phyloP scores from a whole-genome alignment of 2,329 filamentous ascomycete genomes.

The Alternaria arborescens region DNA sequence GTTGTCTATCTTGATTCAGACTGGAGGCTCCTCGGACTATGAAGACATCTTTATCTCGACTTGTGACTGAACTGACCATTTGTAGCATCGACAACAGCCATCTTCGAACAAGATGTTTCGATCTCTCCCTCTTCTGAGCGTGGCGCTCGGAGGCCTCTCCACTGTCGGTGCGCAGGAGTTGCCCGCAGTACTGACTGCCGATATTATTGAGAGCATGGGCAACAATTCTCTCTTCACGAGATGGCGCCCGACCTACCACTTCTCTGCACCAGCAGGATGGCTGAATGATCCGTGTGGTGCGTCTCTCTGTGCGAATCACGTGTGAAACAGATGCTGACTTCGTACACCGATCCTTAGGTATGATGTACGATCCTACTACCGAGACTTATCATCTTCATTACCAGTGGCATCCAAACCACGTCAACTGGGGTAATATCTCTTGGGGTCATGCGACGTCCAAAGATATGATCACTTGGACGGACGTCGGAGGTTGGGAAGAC shows the following conservation, averaged over 20 bases:
- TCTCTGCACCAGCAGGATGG: constrained; percentile 59
- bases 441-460: constrained; percentile 60
- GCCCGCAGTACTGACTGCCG: constrained; percentile 38
- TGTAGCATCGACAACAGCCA: constrained; percentile 2
- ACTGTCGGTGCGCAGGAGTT: constrained; percentile 33
- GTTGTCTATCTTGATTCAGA: background rate
- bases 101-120: constrained; percentile 30
- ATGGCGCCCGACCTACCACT: constrained; percentile 59
- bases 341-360: constrained; percentile 33
- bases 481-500: constrained; percentile 58
- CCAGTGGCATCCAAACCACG: constrained; percentile 60
- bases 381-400: constrained; percentile 63
- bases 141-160: constrained; percentile 34
- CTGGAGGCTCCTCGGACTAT: background rate
- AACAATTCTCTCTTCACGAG: constrained; percentile 61
- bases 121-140: constrained; percentile 33
- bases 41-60: background rate
- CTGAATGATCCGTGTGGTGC: constrained; percentile 49
- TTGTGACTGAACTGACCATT: constrained; percentile 1
- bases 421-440: constrained; percentile 59
- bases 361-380: constrained; percentile 59
- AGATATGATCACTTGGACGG: constrained; percentile 58
- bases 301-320: background rate
- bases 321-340: constrained; percentile 1
- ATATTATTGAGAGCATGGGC: constrained; percentile 44